Base-by-base conservation (phyloP, 306 rosid species). In the Quercus variabilis region DNA sequence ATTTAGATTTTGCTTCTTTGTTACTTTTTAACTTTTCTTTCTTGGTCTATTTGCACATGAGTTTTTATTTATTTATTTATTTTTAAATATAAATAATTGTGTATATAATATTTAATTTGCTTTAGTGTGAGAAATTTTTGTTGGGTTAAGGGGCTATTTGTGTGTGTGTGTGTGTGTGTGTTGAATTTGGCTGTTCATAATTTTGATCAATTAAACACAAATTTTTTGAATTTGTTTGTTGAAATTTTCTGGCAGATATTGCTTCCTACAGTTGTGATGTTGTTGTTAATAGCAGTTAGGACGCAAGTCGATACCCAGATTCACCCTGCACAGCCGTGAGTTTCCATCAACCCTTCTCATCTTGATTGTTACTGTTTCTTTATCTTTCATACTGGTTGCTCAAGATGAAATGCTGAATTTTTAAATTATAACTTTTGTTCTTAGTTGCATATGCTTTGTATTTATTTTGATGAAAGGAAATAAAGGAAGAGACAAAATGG, bases 251-350 rank as follows among this genome's bases (percentile, higher is more conserved):
- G 83, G 73, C 90, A 94, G 99, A 89, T 94, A 85, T 92, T 94
- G 79, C 99, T 94, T 68, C 99, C 99, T n/a, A 85, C 97, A 28
- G 69, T 91, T 68, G 97, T 94, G 77, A 83, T 94, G 92, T 55
- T 92, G 88, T 87, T 94, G 82, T 86, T 94, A 70, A 90, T 88
- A 82, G 93, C 90, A 5, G 88, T 94, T 43, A 86, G 99, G 91
- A 94, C 91, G 11, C 89, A 57, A 76, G 99, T 87, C 35, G 97
- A 92, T 88, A 94, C 97, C 0, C 91, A 89, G 79, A 90, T 94
- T 88, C 99, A 94, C 82, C 94, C 92, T 11, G 87, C 89, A 38
- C 89, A 92, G 76, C 89, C 94, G 99, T 94, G 43, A 90, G 99
- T 86, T 31, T 63, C 74, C 55, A 76, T 76, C 46, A 70, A 33